Percentiles rank a stretch among this genome's conserved stretches.
These are phyloP conservation scores for Patellaria atrata DNA, from an alignment of 495 filamentous ascomycete species.

Conservation along the genomic window DNA sequence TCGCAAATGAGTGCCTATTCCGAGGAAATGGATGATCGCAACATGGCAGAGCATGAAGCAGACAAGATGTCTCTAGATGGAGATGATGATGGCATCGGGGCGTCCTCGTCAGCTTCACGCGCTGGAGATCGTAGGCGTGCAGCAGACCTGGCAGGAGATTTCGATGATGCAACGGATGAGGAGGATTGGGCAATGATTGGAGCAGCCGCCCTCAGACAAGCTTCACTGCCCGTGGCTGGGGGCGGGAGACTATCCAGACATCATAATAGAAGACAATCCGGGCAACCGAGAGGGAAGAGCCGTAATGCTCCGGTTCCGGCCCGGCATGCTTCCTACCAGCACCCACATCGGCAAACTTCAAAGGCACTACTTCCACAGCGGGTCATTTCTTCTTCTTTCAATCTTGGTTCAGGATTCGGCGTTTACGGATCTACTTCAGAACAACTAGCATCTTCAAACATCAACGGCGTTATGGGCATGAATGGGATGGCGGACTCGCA, in stretches of 20 bases:
- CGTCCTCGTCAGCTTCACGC: constrained; percentile 43
- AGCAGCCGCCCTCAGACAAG: constrained; percentile 63
- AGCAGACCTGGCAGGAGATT: constrained; percentile 40
- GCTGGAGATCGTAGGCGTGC: too few relatives aligned
- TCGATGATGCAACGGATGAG: constrained; percentile 79
- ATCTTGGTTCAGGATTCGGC: constrained; percentile 35
- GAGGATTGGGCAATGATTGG: constrained; percentile 94
- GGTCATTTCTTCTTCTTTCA: constrained; percentile 2
- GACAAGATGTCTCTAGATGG: constrained; percentile 95
- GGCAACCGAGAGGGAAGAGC: too few relatives aligned
- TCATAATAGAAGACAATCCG: too few relatives aligned
- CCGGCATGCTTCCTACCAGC: too few relatives aligned
- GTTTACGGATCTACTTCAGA: constrained; percentile 31
- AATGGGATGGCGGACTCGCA: constrained; percentile 38
- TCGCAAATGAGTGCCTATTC: constrained; percentile 19
- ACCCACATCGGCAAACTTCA: constrained; percentile 6
- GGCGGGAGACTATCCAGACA: too few relatives aligned
- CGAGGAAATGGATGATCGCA: constrained; percentile 34
- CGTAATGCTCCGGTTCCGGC: too few relatives aligned
- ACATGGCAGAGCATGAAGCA: constrained; percentile 71
- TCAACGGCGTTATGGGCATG: constrained; percentile 26
- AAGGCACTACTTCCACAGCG: constrained; percentile 10
- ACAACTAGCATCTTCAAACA: constrained; percentile 8
- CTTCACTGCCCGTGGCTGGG: constrained; percentile 12
- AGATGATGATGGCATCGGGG: constrained; percentile 50